Conservation (phyloP, 441 rosid species). For the Isatis lusitanica region DNA sequence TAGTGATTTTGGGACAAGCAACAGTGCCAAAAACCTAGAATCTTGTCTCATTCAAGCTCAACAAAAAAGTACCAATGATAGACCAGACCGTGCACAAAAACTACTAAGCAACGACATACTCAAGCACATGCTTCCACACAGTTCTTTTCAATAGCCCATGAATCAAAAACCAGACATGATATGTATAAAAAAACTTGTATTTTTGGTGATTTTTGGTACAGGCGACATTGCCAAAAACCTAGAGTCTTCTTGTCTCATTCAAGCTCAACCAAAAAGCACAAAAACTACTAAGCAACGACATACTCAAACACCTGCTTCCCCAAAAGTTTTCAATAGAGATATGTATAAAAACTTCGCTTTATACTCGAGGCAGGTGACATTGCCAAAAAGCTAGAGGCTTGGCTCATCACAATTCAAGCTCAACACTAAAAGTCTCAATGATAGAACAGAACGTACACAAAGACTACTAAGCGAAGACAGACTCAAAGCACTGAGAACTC, state of each 20-base stretch:
- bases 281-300: no score
- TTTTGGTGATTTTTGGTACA: background rate
- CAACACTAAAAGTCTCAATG: background rate
- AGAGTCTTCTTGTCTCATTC: background rate
- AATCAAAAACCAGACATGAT: background rate
- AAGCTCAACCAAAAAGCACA: background rate
- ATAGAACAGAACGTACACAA: background rate
- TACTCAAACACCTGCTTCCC: no score
- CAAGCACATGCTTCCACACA: background rate
- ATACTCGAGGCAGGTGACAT: background rate
- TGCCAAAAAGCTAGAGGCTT: background rate
- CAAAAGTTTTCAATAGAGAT: background rate
- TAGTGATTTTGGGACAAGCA: background rate
- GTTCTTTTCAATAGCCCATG: background rate
- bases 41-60: background rate
- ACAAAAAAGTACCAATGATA: no score
- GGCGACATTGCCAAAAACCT: background rate
- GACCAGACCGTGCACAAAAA: no score
- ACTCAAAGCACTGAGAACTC: background rate
- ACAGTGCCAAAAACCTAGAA: no score
- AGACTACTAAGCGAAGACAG: background rate
- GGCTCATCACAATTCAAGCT: background rate
- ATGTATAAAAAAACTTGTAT: background rate
- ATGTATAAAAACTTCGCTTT: background rate
- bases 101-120: no score